phyloP scores from a whole-genome alignment of 1,284 basidiomycete species.

The Ceratobasidium sp. region DNA sequence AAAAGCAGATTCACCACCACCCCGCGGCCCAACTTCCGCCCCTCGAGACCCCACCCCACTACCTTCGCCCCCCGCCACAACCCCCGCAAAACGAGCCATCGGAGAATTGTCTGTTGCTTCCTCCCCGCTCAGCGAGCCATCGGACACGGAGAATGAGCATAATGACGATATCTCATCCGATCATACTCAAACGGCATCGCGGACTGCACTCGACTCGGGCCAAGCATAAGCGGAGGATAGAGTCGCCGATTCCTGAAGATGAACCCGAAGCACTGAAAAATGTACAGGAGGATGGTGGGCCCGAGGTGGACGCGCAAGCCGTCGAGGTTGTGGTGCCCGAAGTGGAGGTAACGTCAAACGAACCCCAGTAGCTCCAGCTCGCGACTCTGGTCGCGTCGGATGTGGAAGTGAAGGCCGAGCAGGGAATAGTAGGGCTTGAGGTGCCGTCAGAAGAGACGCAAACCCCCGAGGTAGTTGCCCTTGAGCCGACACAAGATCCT shows the following conservation, averaged over 20 bases:
- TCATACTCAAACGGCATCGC: constrained; percentile 1
- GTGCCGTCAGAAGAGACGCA: background rate
- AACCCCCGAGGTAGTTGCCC: background rate
- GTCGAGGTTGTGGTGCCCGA: background rate
- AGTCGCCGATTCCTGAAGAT: constrained; percentile 15
- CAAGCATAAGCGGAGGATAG: constrained; percentile 11
- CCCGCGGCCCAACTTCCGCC: constrained; percentile 43
- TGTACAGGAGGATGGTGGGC: background rate
- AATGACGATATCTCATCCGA: background rate
- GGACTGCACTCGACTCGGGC: background rate
- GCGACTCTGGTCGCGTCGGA: no score
- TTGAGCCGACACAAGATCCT: background rate
- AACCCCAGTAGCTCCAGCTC: background rate
- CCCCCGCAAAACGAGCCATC: constrained; percentile 48
- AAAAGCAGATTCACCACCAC: constrained; percentile 21
- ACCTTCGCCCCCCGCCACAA: constrained; percentile 47
- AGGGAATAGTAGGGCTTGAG: background rate
- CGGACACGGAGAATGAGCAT: background rate
- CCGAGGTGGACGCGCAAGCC: background rate
- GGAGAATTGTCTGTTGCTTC: constrained; percentile 7
- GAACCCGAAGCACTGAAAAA: background rate
- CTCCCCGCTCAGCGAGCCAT: constrained; percentile 23
- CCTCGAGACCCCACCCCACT: constrained; percentile 51
- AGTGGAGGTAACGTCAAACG: background rate
- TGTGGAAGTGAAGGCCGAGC: background rate